Evolutionary conservation across 208 protist species (phyloP).

Genomic region (Willaertia magna): DNA sequence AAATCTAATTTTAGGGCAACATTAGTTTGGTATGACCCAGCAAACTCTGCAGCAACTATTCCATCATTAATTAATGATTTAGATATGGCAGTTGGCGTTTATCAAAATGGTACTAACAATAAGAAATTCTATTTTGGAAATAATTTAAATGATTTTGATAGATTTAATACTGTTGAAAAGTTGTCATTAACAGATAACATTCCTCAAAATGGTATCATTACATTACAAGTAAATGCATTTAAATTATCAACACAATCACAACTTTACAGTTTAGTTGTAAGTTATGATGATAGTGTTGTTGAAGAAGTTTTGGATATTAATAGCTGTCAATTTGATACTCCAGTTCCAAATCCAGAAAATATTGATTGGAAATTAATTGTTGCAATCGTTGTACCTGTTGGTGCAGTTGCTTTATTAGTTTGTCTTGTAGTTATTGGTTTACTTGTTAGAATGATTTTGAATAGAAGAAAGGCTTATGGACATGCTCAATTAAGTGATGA

Average conservation of each 20-base stretch:
- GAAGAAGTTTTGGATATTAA: background rate
- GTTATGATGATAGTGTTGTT: background rate
- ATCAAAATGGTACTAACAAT: background rate
- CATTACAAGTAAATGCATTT: background rate
- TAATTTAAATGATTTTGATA: background rate
- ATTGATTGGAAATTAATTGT: too few relatives aligned
- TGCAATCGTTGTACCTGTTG: background rate
- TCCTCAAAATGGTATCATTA: background rate
- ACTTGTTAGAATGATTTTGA: too few relatives aligned
- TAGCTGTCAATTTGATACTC: background rate
- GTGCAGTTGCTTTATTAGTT: background rate
- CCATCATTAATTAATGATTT: background rate
- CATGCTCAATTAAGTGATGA: too few relatives aligned
- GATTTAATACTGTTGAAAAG: background rate
- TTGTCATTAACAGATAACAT: background rate
- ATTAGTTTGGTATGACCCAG: slow-evolving; percentile 60
- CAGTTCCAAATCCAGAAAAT: background rate
- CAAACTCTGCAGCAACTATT: slow-evolving; percentile 19
- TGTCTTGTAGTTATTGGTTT: background rate
- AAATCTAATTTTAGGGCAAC: slow-evolving; percentile 38
- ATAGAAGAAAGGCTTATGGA: too few relatives aligned
- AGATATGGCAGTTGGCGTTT: background rate
- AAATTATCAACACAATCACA: background rate
- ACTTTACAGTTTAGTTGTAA: background rate
- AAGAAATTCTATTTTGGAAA: background rate